Conservation (phyloP, 2,329 filamentous ascomycete genomes). For the Falciphora oryzae region DNA sequence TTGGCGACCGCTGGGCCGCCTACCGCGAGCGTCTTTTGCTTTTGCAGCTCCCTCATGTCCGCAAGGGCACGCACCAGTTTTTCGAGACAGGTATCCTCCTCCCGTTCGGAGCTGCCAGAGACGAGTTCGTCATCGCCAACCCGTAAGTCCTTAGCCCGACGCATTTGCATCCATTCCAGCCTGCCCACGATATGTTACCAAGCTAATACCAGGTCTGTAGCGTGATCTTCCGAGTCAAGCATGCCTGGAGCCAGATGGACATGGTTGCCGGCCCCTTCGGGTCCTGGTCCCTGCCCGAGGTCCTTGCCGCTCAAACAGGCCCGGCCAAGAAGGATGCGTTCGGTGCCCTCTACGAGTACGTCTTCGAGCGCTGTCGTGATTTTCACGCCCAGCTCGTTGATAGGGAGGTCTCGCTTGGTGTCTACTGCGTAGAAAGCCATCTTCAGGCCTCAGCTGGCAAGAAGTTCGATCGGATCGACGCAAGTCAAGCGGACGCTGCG, state of each 20-base stretch:
- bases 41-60: constrained; percentile 8
- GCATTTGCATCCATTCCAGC: too few relatives aligned
- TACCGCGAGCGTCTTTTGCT: constrained; percentile 3
- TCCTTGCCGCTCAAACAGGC: neutral
- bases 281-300: neutral
- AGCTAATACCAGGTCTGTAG: too few relatives aligned
- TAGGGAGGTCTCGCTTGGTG: neutral
- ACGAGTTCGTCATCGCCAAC: neutral
- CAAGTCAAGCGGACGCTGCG: neutral
- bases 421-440: neutral
- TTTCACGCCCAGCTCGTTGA: neutral
- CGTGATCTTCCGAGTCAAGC: too few relatives aligned
- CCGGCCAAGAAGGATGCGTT: neutral
- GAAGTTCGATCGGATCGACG: constrained; percentile 7
- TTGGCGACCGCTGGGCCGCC: neutral
- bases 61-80: constrained; percentile 14
- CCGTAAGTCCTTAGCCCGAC: too few relatives aligned
- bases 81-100: constrained; percentile 19
- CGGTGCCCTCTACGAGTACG: neutral
- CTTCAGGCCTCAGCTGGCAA: too few relatives aligned
- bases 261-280: neutral
- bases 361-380: neutral
- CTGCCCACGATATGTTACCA: too few relatives aligned
- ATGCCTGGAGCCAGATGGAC: neutral
- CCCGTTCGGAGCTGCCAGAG: constrained; percentile 15